Base-by-base conservation (phyloP, 2,329 filamentous ascomycete species). In the Cercospora citrullina region DNA sequence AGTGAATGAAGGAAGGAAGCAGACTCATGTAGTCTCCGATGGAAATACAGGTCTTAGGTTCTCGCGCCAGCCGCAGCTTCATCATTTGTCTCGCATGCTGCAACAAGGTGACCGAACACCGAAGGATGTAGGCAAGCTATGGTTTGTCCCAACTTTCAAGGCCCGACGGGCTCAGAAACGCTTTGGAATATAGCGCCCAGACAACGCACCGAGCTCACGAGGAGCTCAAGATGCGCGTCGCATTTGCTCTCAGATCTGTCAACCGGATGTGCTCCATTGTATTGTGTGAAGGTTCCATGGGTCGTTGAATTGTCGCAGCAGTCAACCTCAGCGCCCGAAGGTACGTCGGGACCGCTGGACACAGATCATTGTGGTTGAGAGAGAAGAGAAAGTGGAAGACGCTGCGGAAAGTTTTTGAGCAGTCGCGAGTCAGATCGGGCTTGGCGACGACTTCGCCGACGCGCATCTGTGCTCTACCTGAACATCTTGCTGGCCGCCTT, bases 111-210 rank as follows among this genome's bases (percentile, higher is more conserved):
- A 23, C 18, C 14, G 10, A 8, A 33, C 3, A 64, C 30, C 9
- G 61, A 55, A 14, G 48, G 30, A 72, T 77, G 74, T 78, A 75
- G 74, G 75, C 75, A 76, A 81, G 84, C 86, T 87, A 94, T 94
- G 92, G 91, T 94, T 94, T 84, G 87, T 89, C 91, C 91, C 89
- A 87, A 91, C 90, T 92, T 87, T 94, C 91, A 96, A 83, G 74
- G 87, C 89, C 91, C 92, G 84, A 96, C 89, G 92, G 90, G 87
- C 91, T 95, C 87, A 88, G 91, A 87, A 88, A 93, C 88, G 92
- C 89, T 82, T 85, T 89, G 91, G 91, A 94, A 94, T 94, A 93
- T 94, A 88, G 89, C 87, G 87, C 86, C 89, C 85, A 83, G 84
- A 81, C 82, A 81, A 79, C 76, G 79, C 82, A 84, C 86, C 85